phyloP scores from a whole-genome alignment of 495 filamentous ascomycete genomes.

The Penicillium coprophilum region DNA sequence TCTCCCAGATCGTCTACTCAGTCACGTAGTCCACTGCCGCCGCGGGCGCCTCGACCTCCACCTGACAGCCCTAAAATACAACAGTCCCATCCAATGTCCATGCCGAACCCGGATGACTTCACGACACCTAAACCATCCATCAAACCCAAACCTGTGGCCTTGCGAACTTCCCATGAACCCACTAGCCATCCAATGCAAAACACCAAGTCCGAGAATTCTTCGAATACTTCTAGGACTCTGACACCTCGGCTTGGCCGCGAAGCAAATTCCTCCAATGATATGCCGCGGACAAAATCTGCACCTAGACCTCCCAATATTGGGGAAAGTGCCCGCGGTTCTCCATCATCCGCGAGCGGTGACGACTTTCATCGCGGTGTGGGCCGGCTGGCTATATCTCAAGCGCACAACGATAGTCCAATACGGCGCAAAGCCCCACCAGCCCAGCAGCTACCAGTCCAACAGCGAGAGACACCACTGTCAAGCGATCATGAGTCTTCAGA shows the following conservation, averaged over 20 bases:
- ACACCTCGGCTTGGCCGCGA: conserved; percentile 26
- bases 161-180: conserved; percentile 34
- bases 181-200: conserved; percentile 16
- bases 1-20: conserved; percentile 14
- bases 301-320: conserved; percentile 20
- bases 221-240: conserved; percentile 17
- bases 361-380: conserved; percentile 30
- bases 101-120: conserved; percentile 27
- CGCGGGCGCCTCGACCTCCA: conserved; percentile 16
- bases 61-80: conserved; percentile 13
- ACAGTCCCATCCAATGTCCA: conserved; percentile 14
- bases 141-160: conserved; percentile 37
- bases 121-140: conserved; percentile 35
- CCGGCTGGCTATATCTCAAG: conserved; percentile 28
- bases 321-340: conserved; percentile 22
- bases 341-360: conserved; percentile 32
- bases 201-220: conserved; percentile 23
- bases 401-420: conserved; percentile 21
- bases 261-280: conserved; percentile 17
- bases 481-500: conserved; percentile 45
- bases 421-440: conserved; percentile 27
- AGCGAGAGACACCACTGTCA: conserved; percentile 43
- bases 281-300: conserved; percentile 28
- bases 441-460: conserved; percentile 32
- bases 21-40: neutral